Base-by-base conservation (phyloP, 768 basidiomycete species). In the Mycena haematopus region DNA sequence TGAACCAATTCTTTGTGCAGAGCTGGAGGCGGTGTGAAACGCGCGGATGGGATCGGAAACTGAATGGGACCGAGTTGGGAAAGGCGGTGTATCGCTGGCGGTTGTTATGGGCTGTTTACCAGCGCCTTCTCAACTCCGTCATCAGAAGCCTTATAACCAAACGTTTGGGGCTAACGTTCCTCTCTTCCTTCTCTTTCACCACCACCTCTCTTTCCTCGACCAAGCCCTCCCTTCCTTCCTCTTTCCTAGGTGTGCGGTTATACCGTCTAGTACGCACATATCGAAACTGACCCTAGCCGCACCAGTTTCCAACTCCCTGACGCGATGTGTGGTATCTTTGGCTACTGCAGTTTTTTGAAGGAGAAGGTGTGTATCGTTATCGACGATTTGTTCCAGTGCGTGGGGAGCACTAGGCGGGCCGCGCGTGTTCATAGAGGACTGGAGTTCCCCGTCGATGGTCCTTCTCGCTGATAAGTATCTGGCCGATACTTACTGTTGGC, bases 311-410 rank as follows among this genome's bases (percentile, higher is more conserved):
- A n/a, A 27, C 51, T 35, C 56, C 68, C 62, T 56, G 51, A 67
- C 66, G 62, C 66, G 56, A 94, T 93, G 93, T 95, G 93, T 79
- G 96, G 96, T 78, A 98, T 98, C 80, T 98, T 99, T 75, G 92
- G 84, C 59, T 99, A 97, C 79, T 95, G 93, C 83, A 96, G 87
- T 77, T 98, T 79, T 82, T 84, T 99, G 74, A 90, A 90, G 78
- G 96, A 98, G 80, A 96, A 95, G 87, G 93, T 79, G 33, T 31
- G 36, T 60, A 29, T 51, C 13, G 42, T 38, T 25, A 6, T 52
- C 21, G 5, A 21, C 14, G 21, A 22, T n/a, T 6, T 11, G 17
- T 21, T 11, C 24, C 6, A 13, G 9, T 33, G n/a, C n/a, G n/a
- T n/a, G n/a, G n/a, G n/a, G 25, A 1, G 15, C 9, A 36, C 33